phyloP scores from a whole-genome alignment of 1,284 basidiomycete genomes.

The Phlebopus sp. region DNA sequence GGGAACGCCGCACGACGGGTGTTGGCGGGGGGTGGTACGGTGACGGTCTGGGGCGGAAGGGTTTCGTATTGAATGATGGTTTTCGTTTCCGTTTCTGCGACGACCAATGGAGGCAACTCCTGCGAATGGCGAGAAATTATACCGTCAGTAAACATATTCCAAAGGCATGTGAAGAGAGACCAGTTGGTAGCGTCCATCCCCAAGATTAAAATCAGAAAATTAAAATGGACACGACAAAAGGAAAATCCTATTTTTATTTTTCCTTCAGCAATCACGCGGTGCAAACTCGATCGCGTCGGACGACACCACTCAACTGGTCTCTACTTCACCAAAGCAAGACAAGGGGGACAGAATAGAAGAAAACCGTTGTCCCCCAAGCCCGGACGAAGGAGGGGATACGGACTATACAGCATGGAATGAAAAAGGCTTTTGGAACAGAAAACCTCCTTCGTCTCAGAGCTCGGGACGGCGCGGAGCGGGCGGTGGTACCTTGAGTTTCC shows the following conservation, averaged over 20 bases:
- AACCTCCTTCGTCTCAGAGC: conserved; percentile 88
- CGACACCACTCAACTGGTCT: conserved; percentile 39
- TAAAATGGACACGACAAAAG: conserved; percentile 10
- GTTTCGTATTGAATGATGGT: conserved; percentile 64
- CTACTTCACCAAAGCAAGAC: conserved; percentile 51
- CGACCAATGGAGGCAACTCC: conserved; percentile 61
- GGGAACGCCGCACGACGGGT: conserved; percentile 74
- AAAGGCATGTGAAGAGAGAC: conserved; percentile 36
- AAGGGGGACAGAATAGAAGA: conserved; percentile 65
- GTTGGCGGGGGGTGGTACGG: conserved; percentile 71
- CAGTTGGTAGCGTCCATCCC: conserved; percentile 32
- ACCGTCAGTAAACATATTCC: conserved; percentile 33
- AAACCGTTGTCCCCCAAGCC: conserved; percentile 80
- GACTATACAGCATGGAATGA: conserved; percentile 52
- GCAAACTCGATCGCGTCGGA: conserved; percentile 34
- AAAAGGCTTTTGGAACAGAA: conserved; percentile 34
- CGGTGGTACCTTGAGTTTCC: conserved; percentile 85
- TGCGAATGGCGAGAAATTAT: conserved; percentile 36
- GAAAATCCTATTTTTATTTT: conserved; percentile 13
- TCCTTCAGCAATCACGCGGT: conserved; percentile 43
- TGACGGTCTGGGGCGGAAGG: conserved; percentile 48
- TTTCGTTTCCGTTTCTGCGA: conserved; percentile 65
- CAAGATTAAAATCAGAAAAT: conserved; percentile 13
- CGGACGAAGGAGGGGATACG: conserved; percentile 80
- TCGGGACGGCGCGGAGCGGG: conserved; percentile 78